Conservation (phyloP, 2,329 filamentous ascomycete genomes). For the Coccinonectria pachysandricola region DNA sequence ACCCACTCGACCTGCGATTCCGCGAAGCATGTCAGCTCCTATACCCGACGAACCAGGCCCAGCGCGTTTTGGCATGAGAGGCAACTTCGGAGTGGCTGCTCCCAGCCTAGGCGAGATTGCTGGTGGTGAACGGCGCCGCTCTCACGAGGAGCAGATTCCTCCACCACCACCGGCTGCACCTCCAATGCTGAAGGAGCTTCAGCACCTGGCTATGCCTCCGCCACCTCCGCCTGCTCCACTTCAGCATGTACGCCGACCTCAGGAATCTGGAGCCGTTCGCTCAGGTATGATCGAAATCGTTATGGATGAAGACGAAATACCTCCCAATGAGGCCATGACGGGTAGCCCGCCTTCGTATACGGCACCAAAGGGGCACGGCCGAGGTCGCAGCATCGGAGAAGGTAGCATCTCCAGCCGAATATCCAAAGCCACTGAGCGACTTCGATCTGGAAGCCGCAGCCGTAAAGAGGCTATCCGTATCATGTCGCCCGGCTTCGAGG, state of each 20-base stretch:
- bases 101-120: conserved; percentile 39
- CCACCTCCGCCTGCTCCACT: conserved; percentile 52
- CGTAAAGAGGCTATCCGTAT: conserved; percentile 30
- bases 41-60: conserved; percentile 31
- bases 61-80: conserved; percentile 24
- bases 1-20: conserved; percentile 37
- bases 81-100: conserved; percentile 26
- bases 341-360: conserved; percentile 28
- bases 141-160: conserved; percentile 39
- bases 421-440: conserved; percentile 47
- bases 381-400: conserved; percentile 46
- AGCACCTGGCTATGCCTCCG: conserved; percentile 50
- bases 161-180: conserved; percentile 43
- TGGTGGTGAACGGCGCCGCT: conserved; percentile 31
- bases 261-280: conserved; percentile 35
- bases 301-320: conserved; percentile 47
- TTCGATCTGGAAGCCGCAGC: conserved; percentile 49
- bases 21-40: conserved; percentile 52
- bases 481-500: conserved; percentile 20
- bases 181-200: conserved; percentile 50
- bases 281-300: conserved; percentile 56
- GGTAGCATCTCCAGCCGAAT: conserved; percentile 42
- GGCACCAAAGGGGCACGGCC: conserved; percentile 34
- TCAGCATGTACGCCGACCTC: conserved; percentile 31
- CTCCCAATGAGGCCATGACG: conserved; percentile 15